These are phyloP conservation scores for Balakata baccata DNA, from an alignment of 345 rosid genomes.

Conservation along the genomic window DNA sequence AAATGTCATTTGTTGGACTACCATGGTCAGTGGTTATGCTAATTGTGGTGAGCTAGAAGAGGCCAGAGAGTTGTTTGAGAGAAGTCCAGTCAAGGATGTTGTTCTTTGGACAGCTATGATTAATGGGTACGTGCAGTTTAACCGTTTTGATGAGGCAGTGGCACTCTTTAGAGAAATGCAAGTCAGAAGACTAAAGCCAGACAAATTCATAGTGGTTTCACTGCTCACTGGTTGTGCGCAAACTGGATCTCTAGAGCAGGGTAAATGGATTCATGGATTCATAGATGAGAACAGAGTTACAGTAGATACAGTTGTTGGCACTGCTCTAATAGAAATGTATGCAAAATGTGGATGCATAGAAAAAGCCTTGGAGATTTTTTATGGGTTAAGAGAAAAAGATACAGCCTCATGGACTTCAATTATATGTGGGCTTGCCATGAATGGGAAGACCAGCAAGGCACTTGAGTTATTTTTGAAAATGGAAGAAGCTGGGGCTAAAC, in stretches of 20 bases:
- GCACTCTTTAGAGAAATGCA: conserved; percentile 61
- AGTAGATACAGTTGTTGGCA: conserved; percentile 55
- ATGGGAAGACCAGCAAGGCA: conserved; percentile 56
- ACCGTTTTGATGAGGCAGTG: conserved; percentile 55
- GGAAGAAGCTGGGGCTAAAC: conserved; percentile 41
- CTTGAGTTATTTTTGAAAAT: conserved; percentile 53
- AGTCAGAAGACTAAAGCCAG: conserved; percentile 42
- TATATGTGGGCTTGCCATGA: conserved; percentile 66
- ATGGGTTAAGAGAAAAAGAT: conserved; percentile 45
- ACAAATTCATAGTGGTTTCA: conserved; percentile 59
- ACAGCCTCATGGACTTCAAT: conserved; percentile 71
- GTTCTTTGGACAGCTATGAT: conserved; percentile 90
- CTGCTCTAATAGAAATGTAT: conserved; percentile 79
- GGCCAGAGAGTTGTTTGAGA: conserved; percentile 67
- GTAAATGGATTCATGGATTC: conserved; percentile 73
- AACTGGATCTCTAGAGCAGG: conserved; percentile 69
- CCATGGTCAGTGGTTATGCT: conserved; percentile 60
- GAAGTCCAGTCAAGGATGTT: conserved; percentile 60
- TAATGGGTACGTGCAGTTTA: conserved; percentile 71
- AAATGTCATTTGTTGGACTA: conserved; percentile 75
- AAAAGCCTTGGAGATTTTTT: conserved; percentile 54
- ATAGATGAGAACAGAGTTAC: conserved; percentile 44
- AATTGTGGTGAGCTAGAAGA: conserved; percentile 47
- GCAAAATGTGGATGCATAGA: conserved; percentile 67
- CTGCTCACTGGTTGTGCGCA: conserved; percentile 81